Evolutionary conservation across 1,284 basidiomycete genomes (phyloP), one percentile per base, ranked within the genome.

Genomic region (Sporisorium exsertum): DNA sequence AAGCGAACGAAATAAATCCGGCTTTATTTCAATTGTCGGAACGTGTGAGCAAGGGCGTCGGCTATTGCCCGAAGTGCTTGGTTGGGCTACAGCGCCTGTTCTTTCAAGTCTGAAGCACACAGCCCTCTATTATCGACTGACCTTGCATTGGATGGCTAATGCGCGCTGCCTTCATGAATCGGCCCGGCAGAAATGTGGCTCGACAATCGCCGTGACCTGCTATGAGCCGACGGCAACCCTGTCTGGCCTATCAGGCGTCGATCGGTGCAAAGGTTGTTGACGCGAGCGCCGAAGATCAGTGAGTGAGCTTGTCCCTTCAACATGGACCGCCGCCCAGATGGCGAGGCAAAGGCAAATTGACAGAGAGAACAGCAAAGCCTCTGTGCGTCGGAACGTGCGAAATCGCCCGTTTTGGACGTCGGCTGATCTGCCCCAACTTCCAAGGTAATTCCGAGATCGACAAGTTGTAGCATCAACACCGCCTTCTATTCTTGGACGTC

Each of bases 191-290:
- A 9, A 27, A 27, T 32, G 18, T 13, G 18, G 50, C 16, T 52
- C 50, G 50, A 52, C 32, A 33, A 35, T 52, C n/a, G 32, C 5
- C 20, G 20, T 18, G 27, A n/a, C 18, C 32, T n/a, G 27, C 49
- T 32, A 6, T 50, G 29, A 50, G n/a, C 49, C 49, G 49, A 50
- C 15, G 49, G 49, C 9, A 50, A 33, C 27, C 49, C 29, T 49
- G 12, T 27, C 6, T 27, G 10, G 24, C 5, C 27, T 32, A 2
- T 16, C 18, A 32, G 13, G 20, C 15, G 33, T 37, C 22, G 32
- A 43, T 43, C n/a, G n/a, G 15, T 33, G 35, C 20, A n/a, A 15
- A 52, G 33, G 12, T 37, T 13, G 32, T 20, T 32, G 49, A 10
- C 5, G 29, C 49, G n/a, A 43, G 3, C 9, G 49, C 49, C 49